Conservation (phyloP, 1,284 basidiomycete species). For the Trichosporon sp. region DNA sequence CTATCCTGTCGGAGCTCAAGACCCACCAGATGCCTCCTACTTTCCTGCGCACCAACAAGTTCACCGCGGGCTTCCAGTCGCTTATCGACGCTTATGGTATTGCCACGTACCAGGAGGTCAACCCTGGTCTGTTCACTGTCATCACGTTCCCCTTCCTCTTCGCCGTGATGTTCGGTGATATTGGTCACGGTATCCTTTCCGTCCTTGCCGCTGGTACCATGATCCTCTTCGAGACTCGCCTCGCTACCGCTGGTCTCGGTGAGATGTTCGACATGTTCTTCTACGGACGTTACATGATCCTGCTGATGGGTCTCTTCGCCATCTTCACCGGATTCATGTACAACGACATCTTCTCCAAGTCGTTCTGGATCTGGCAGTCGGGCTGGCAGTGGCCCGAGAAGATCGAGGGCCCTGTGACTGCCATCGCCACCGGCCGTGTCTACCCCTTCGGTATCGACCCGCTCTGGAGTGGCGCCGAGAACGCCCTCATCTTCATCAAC, state of each 20-base stretch:
- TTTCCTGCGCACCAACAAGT: constrained; percentile 91
- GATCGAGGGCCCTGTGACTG: constrained; percentile 55
- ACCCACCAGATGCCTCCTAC: constrained; percentile 93
- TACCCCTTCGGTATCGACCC: constrained; percentile 96
- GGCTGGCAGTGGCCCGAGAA: constrained; percentile 75
- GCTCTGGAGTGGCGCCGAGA: constrained; percentile 90
- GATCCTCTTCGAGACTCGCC: constrained; percentile 77
- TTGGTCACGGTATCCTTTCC: constrained; percentile 90
- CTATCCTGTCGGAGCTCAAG: constrained; percentile 84
- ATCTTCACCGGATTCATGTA: constrained; percentile 96
- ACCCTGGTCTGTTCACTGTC: constrained; percentile 90
- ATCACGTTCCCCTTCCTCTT: constrained; percentile 98
- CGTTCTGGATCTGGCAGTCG: constrained; percentile 80
- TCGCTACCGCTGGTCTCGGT: constrained; percentile 65
- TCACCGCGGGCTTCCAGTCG: constrained; percentile 94
- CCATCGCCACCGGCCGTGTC: constrained; percentile 59
- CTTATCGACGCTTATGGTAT: constrained; percentile 98
- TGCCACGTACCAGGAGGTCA: constrained; percentile 93
- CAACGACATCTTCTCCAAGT: constrained; percentile 98
- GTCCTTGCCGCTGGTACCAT: constrained; percentile 71
- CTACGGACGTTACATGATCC: constrained; percentile 95
- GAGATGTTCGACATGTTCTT: constrained; percentile 88
- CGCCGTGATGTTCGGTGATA: constrained; percentile 99
- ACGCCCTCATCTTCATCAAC: constrained; percentile 89
- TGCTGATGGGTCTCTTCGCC: constrained; percentile 94